Base-by-base conservation (phyloP, 495 filamentous ascomycete species). In the Neurospora tetraspora region DNA sequence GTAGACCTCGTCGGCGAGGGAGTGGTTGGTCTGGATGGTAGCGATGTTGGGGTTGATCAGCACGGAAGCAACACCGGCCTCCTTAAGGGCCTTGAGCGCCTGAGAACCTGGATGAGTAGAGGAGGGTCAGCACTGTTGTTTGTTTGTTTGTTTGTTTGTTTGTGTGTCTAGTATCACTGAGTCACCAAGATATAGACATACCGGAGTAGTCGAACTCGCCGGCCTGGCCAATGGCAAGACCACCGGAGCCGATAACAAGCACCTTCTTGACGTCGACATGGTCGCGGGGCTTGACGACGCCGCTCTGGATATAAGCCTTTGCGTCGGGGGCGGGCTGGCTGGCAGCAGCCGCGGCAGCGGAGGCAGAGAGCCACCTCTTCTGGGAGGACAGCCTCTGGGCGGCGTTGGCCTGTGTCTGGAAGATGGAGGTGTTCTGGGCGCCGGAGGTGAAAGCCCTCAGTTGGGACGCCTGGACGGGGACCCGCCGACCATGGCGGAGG, bases 201-300 rank as follows among this genome's bases (percentile, higher is more conserved):
- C 94, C 96, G 75, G 96, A 98, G 83, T 99, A 99, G 82, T 99
- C 96, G 79, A 99, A 99, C 83, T 99, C 96, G 83, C 96, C 96
- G 72, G 96, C 96, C 83, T 99, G 96, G 73, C 96, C 96, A 86
- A 99, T 99, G 80, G 94, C 95, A 73, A 99, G 88, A 82, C 96
- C 96, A 82, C 96, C 96, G 83, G 91, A 93, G 45, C 96, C 96
- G 79, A 99, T 93, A 71, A 99, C 93, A 69, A 99, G 86, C n/a
- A 98, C 96, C 86, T 98, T 99, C 86, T 94, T 97, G 71, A 99
- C 96, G 83, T 97, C 90, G 59, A 98, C 91, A 68, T 92, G 81
- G 76, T 94, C 87, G 73, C 84, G 86, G 65, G 89, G 91, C 77
- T 91, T 91, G 74, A 98, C 89, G 69, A 88, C 91, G 71, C 94